Conservation (phyloP, 129 eudicot genomes). For the Silybum marianum region DNA sequence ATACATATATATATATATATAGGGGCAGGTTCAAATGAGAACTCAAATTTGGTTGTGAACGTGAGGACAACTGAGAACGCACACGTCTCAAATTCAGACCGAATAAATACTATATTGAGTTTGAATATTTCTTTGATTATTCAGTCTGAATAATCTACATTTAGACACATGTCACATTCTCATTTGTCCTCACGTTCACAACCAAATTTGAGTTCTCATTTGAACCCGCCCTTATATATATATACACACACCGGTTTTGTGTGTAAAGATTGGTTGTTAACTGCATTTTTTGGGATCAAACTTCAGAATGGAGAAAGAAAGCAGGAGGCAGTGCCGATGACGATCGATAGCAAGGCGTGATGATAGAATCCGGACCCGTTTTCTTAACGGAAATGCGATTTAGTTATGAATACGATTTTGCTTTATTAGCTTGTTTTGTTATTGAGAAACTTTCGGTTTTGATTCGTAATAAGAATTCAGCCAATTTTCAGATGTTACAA, state of each 20-base stretch:
- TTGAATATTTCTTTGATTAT: too few species aligned
- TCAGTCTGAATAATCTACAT: too few species aligned
- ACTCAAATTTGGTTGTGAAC: too few species aligned
- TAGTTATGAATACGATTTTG: neutral
- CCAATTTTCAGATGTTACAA: constrained; percentile 14
- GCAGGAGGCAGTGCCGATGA: constrained; percentile 26
- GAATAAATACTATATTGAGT: too few species aligned
- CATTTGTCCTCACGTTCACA: too few species aligned
- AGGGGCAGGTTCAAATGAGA: too few species aligned
- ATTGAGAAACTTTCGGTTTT: constrained; percentile 4
- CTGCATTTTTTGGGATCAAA: neutral
- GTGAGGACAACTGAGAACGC: too few species aligned
- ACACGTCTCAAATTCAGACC: too few species aligned
- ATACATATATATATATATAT: too few species aligned
- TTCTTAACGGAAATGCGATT: constrained; percentile 10
- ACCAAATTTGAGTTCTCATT: too few species aligned
- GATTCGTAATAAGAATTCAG: constrained; percentile 11
- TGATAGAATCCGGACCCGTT: neutral
- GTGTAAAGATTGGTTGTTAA: constrained; percentile 14
- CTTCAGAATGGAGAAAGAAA: constrained; percentile 33
- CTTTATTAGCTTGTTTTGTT: constrained; percentile 24
- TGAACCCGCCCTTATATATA: too few species aligned
- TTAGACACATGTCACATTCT: too few species aligned
- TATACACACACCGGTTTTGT: neutral
- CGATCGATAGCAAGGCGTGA: constrained; percentile 38